Percentiles rank a stretch among this genome's conserved stretches.
phyloP scores from a whole-genome alignment of 129 eudicot species.

The Solidago caesia region DNA sequence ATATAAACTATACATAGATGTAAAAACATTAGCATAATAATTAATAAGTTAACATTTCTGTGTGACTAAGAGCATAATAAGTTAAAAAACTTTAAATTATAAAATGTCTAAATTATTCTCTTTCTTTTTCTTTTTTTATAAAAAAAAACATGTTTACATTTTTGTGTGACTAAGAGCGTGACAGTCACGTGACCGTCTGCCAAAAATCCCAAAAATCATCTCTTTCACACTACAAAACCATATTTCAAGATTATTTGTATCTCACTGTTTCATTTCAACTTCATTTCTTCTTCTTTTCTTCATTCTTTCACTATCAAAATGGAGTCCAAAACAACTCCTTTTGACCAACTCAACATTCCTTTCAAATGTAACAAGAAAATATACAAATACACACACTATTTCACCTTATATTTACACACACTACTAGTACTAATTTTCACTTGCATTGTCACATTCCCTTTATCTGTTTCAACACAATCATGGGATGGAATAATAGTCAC shows the following conservation, averaged over 20 bases:
- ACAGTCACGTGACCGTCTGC: slow-evolving; percentile 26
- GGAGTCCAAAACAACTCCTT: slow-evolving; percentile 30
- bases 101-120: background rate
- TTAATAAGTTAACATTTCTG: no score
- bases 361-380: background rate
- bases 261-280: slow-evolving; percentile 22
- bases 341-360: slow-evolving; percentile 17
- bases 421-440: slow-evolving; percentile 8
- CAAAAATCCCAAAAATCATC: slow-evolving; percentile 5
- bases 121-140: background rate
- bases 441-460: slow-evolving; percentile 4
- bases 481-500: slow-evolving; percentile 43
- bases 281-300: background rate
- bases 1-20: no score
- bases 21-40: background rate
- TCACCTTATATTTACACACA: slow-evolving; percentile 19
- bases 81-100: background rate
- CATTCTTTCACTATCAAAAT: background rate
- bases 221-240: slow-evolving; percentile 35
- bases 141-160: background rate
- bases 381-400: slow-evolving; percentile 12
- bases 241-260: slow-evolving; percentile 16
- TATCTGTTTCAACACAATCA: slow-evolving; percentile 21
- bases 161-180: slow-evolving; percentile 15
- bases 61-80: background rate